Percentiles rank a stretch among this genome's conserved stretches.
These are phyloP conservation scores for Nissolia schottii DNA, from an alignment of 306 rosid species.

Conservation along the genomic window DNA sequence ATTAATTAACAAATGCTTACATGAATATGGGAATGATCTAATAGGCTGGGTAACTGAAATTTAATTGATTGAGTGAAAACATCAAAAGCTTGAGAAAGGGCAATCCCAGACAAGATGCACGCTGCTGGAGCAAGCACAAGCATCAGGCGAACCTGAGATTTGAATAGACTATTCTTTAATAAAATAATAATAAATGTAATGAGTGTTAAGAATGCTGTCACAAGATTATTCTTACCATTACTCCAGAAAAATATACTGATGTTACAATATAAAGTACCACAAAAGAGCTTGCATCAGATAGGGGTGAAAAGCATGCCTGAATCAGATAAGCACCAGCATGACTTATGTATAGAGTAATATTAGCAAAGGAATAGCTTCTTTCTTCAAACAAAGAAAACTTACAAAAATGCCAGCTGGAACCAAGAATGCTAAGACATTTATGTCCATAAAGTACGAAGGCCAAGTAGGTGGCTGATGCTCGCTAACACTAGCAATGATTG, in stretches of 20 bases:
- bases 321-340: constrained; percentile 30
- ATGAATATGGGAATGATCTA: constrained; percentile 35
- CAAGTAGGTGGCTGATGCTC: constrained; percentile 99
- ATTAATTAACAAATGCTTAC: constrained; percentile 38
- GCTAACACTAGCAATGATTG: constrained; percentile 99
- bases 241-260: constrained; percentile 95
- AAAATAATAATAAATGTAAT: constrained; percentile 1
- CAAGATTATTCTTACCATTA: constrained; percentile 71
- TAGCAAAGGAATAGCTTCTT: constrained; percentile 1
- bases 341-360: neutral
- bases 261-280: constrained; percentile 79
- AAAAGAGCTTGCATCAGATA: constrained; percentile 96
- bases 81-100: constrained; percentile 96
- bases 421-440: constrained; percentile 94
- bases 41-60: constrained; percentile 74
- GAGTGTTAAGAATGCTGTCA: constrained; percentile 1
- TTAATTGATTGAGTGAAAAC: constrained; percentile 88
- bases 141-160: constrained; percentile 93
- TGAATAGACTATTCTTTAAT: constrained; percentile 20
- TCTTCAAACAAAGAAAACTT: constrained; percentile 23
- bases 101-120: constrained; percentile 96
- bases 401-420: constrained; percentile 99
- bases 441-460: constrained; percentile 99
- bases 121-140: constrained; percentile 99
- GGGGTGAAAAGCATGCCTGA: constrained; percentile 92